These are phyloP conservation scores for Aegilops umbellulata DNA, from an alignment of 176 grass and related monocot genomes.

Conservation along the genomic window DNA sequence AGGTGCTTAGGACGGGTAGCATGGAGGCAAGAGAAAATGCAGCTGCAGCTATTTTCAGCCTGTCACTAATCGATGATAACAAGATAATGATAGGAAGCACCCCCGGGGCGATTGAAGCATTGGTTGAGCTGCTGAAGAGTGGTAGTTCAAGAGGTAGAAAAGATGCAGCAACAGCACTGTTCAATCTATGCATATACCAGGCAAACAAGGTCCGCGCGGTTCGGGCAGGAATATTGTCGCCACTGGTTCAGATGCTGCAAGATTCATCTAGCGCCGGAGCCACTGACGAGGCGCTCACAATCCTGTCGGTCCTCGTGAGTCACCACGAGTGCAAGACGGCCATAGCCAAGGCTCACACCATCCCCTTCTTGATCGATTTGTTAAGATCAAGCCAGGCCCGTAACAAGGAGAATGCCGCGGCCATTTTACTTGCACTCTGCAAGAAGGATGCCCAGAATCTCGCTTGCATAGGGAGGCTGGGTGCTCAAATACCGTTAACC, in stretches of 20 bases:
- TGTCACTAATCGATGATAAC: slow-evolving; percentile 90
- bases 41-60: slow-evolving; percentile 88
- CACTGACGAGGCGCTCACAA: slow-evolving; percentile 78
- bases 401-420: slow-evolving; percentile 90
- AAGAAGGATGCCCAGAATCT: slow-evolving; percentile 94
- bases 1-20: slow-evolving; percentile 64
- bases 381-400: slow-evolving; percentile 75
- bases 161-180: slow-evolving; percentile 91
- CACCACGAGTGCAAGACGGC: slow-evolving; percentile 89
- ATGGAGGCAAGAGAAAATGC: slow-evolving; percentile 99
- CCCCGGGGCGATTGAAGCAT: slow-evolving; percentile 73
- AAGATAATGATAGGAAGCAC: slow-evolving; percentile 94
- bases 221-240: slow-evolving; percentile 69
- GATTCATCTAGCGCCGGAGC: slow-evolving; percentile 69
- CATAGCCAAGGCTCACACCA: slow-evolving; percentile 75
- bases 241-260: slow-evolving; percentile 81
- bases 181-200: slow-evolving; percentile 95
- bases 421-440: slow-evolving; percentile 92
- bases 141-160: slow-evolving; percentile 82
- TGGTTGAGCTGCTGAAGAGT: slow-evolving; percentile 74
- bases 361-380: slow-evolving; percentile 83
- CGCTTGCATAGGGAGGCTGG: slow-evolving; percentile 78
- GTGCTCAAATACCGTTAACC: slow-evolving; percentile 82
- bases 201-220: slow-evolving; percentile 89
- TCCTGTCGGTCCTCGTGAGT: slow-evolving; percentile 86